Conservation (phyloP, 139 green algal genomes). For the Chlorella sp. region DNA sequence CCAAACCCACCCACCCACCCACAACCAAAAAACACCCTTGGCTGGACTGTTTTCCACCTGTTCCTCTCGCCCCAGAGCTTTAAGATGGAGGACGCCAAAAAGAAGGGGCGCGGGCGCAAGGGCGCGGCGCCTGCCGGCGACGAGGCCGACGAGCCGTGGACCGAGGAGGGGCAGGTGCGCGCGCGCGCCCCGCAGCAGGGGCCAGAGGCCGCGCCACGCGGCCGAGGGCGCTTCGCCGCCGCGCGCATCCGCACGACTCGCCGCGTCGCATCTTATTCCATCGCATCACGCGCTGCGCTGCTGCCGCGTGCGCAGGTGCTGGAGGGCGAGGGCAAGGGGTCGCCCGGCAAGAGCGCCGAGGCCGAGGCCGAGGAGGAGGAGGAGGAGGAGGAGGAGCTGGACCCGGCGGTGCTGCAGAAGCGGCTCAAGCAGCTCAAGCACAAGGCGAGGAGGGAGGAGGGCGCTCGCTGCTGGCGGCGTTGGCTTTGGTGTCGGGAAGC, state of each 20-base stretch:
- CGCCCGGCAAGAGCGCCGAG: conserved; percentile 7
- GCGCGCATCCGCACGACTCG: not conserved
- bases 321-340: conserved; percentile 22
- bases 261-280: not conserved
- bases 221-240: not conserved
- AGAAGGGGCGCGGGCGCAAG: not conserved
- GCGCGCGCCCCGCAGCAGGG: not conserved
- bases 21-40: too few relatives aligned
- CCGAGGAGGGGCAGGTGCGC: conserved; percentile 14
- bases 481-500: not conserved
- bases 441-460: not conserved
- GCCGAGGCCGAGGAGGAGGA: conserved; percentile 55
- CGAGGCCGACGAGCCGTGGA: conserved; percentile 36
- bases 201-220: too few relatives aligned
- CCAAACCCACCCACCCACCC: too few relatives aligned
- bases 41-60: too few relatives aligned
- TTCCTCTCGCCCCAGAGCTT: too few relatives aligned
- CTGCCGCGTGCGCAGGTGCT: conserved; percentile 1
- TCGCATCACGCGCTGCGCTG: too few relatives aligned
- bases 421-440: conserved; percentile 5
- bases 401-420: conserved; percentile 33
- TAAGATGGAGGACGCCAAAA: conserved; percentile 6
- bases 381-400: conserved; percentile 46
- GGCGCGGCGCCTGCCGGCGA: not conserved
- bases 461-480: not conserved